Evolutionary conservation across 495 filamentous ascomycete genomes (phyloP).

Genomic region (Xylaria intraflava): DNA sequence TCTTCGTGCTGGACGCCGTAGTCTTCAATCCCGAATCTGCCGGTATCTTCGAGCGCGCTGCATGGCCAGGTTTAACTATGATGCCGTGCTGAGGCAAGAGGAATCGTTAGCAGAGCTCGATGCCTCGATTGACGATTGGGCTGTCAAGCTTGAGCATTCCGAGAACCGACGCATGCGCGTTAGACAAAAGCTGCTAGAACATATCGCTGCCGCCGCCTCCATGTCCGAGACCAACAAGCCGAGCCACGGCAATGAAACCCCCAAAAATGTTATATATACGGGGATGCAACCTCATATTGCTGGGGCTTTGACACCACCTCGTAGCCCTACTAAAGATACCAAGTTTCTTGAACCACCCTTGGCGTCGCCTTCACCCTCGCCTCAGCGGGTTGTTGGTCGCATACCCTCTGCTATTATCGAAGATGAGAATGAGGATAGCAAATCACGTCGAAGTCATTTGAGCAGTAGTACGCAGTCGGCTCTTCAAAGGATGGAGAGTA

Average conservation of each 20-base stretch:
- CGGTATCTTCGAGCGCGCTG: slow-evolving; percentile 59
- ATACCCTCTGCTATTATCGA: slow-evolving; percentile 45
- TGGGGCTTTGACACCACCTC: slow-evolving; percentile 44
- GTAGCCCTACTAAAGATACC: slow-evolving; percentile 36
- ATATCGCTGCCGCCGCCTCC: slow-evolving; percentile 56
- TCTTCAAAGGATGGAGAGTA: slow-evolving; percentile 49
- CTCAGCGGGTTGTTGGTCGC: slow-evolving; percentile 40
- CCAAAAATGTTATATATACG: slow-evolving; percentile 37
- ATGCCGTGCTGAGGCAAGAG: slow-evolving; percentile 66
- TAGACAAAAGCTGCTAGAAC: slow-evolving; percentile 70
- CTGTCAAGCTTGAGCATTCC: slow-evolving; percentile 63
- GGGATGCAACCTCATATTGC: slow-evolving; percentile 29
- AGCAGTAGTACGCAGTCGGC: slow-evolving; percentile 19
- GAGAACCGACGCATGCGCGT: slow-evolving; percentile 64
- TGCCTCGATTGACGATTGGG: slow-evolving; percentile 68
- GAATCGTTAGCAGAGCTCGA: slow-evolving; percentile 67
- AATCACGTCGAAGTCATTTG: slow-evolving; percentile 15
- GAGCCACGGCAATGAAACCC: slow-evolving; percentile 30
- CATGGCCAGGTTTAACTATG: slow-evolving; percentile 56
- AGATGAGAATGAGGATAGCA: slow-evolving; percentile 31
- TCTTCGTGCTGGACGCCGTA: slow-evolving; percentile 59
- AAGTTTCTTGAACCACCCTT: slow-evolving; percentile 24
- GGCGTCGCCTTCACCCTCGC: slow-evolving; percentile 33
- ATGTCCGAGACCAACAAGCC: slow-evolving; percentile 31
- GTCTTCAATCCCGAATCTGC: slow-evolving; percentile 62